A percentile compares a stretch with the other conserved stretches of the same genome.
phyloP scores from a whole-genome alignment of 139 green algal species.

The Chlamydomonas eustigma region DNA sequence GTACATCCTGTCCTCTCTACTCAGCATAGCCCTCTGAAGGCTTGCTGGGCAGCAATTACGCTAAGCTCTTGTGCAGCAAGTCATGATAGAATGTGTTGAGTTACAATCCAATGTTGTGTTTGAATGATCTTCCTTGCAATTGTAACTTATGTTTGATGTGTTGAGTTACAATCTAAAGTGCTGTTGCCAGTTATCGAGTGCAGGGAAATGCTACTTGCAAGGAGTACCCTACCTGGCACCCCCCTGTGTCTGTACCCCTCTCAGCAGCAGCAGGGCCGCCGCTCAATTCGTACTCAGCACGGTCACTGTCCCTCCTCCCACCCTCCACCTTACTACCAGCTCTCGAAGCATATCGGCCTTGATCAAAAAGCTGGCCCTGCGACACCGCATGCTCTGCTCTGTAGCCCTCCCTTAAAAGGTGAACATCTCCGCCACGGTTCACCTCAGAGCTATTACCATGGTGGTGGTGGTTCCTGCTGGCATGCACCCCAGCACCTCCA shows the following conservation, averaged over 20 bases:
- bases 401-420: background rate
- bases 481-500: background rate
- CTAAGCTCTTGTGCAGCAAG: no score
- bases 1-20: no score
- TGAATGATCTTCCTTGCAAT: no score
- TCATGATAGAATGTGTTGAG: no score
- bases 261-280: background rate
- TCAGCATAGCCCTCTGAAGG: no score
- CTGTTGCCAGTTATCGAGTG: no score
- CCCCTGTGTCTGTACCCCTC: background rate
- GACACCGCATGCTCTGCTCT: no score
- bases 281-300: background rate
- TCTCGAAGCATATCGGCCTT: background rate
- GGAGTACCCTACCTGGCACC: background rate
- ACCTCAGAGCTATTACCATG: background rate
- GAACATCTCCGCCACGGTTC: background rate
- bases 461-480: background rate
- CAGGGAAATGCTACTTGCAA: no score
- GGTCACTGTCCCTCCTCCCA: background rate
- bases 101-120: no score
- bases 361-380: background rate
- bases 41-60: no score
- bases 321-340: background rate
- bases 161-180: no score
- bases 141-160: no score